phyloP scores from a whole-genome alignment of 495 filamentous ascomycete species.

The Penicillium longicatenatum region DNA sequence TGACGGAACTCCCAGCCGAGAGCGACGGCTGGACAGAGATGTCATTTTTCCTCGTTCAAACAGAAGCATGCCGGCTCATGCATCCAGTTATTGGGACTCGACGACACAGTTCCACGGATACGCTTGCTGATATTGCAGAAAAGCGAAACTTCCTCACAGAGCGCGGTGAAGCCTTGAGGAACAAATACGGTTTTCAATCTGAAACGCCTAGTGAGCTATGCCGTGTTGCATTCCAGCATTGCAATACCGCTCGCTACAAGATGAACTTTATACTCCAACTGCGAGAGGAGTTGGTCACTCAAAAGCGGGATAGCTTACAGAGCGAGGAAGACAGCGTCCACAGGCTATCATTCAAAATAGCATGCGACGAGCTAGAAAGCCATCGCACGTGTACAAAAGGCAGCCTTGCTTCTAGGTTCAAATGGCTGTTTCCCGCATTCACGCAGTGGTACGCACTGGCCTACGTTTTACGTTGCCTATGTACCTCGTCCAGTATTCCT shows the following conservation, averaged over 20 bases:
- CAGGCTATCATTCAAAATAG: conserved; percentile 20
- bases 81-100: conserved; percentile 8
- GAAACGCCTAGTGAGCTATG: conserved; percentile 39
- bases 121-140: conserved; percentile 35
- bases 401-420: conserved; percentile 44
- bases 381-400: conserved; percentile 46
- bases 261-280: conserved; percentile 31
- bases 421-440: conserved; percentile 56
- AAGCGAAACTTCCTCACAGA: conserved; percentile 44
- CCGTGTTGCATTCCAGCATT: conserved; percentile 51
- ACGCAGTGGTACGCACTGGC: conserved; percentile 60
- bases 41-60: conserved; percentile 63
- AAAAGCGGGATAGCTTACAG: conserved; percentile 14
- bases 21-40: conserved; percentile 66
- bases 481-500: conserved; percentile 41
- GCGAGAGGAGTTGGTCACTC: conserved; percentile 26
- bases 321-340: conserved; percentile 37
- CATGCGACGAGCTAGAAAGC: conserved; percentile 37
- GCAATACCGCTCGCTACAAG: conserved; percentile 30
- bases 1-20: conserved; percentile 39
- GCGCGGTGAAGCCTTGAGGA: conserved; percentile 37
- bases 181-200: conserved; percentile 31
- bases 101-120: conserved; percentile 10
- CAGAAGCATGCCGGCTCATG: conserved; percentile 27
- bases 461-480: conserved; percentile 51